A percentile compares a stretch with the other conserved stretches of the same genome.
Evolutionary conservation across 768 basidiomycete species (phyloP).

Genomic region (Termitomyces sp.): DNA sequence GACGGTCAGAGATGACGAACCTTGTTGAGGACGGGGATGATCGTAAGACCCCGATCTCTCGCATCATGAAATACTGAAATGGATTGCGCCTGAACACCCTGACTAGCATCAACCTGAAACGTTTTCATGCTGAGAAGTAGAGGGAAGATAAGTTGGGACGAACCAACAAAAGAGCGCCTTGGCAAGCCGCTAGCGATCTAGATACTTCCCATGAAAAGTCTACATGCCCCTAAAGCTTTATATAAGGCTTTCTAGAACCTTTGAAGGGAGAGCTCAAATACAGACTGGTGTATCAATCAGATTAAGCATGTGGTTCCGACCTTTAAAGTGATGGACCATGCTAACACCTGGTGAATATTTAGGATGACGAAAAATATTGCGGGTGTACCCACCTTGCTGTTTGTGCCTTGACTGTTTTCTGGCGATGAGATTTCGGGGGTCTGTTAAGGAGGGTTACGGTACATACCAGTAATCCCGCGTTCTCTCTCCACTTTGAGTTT

Average conservation of each 20-base stretch:
- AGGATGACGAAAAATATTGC: conserved; percentile 1
- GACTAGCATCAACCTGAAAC: conserved; percentile 86
- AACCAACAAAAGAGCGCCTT: conserved; percentile 77
- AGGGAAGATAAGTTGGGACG: conserved; percentile 7
- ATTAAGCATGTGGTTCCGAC: conserved; percentile 74
- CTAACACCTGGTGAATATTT: conserved; percentile 31
- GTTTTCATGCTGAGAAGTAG: background rate
- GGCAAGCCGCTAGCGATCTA: conserved; percentile 86
- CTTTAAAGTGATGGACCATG: conserved; percentile 70
- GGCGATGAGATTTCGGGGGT: background rate
- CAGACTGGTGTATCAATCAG: conserved; percentile 92
- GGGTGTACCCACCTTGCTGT: conserved; percentile 65
- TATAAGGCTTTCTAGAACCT: background rate
- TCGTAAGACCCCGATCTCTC: conserved; percentile 70
- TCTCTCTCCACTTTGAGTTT: conserved; percentile 97
- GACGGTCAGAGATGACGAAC: conserved; percentile 30
- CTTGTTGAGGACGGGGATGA: conserved; percentile 94
- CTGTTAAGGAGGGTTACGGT: background rate
- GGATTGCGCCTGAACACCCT: conserved; percentile 97
- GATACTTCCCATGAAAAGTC: conserved; percentile 98
- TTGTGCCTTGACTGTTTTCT: conserved; percentile 82
- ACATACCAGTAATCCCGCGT: conserved; percentile 86
- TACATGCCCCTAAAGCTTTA: conserved; percentile 73
- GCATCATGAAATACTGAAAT: conserved; percentile 93
- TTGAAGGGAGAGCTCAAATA: background rate